phyloP scores from a whole-genome alignment of 805 yeast species.

The Pichia paraexigua region DNA sequence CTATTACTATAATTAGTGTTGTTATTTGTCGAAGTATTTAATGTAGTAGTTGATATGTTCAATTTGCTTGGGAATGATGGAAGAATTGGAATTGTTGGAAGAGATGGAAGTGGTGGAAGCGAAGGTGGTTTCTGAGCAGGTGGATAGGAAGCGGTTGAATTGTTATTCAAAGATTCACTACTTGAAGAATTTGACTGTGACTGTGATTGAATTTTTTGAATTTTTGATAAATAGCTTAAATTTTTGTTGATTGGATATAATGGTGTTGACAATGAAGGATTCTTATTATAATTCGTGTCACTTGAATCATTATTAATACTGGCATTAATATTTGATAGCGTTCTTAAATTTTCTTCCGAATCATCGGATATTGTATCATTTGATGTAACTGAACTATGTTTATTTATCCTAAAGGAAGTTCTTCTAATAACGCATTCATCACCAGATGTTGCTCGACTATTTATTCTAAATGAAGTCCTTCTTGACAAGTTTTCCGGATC shows the following conservation, averaged over 20 bases:
- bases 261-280: background rate
- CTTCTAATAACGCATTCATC: constrained; percentile 12
- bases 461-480: constrained; percentile 16
- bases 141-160: background rate
- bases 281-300: background rate
- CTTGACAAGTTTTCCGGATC: constrained; percentile 11
- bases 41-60: background rate
- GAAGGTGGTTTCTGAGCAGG: background rate
- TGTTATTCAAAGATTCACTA: background rate
- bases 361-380: constrained; percentile 2
- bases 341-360: constrained; percentile 3
- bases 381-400: background rate
- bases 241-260: constrained; percentile 5
- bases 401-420: constrained; percentile 14
- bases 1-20: background rate
- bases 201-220: constrained; percentile 3
- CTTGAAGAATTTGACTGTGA: constrained; percentile 4
- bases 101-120: background rate
- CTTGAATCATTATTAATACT: background rate
- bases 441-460: background rate
- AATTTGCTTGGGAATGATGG: background rate
- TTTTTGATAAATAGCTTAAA: constrained; percentile 2
- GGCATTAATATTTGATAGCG: background rate
- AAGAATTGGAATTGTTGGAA: background rate
- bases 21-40: background rate